phyloP scores from a whole-genome alignment of 2,329 filamentous ascomycete genomes.

The Ophiostoma ulmi region DNA sequence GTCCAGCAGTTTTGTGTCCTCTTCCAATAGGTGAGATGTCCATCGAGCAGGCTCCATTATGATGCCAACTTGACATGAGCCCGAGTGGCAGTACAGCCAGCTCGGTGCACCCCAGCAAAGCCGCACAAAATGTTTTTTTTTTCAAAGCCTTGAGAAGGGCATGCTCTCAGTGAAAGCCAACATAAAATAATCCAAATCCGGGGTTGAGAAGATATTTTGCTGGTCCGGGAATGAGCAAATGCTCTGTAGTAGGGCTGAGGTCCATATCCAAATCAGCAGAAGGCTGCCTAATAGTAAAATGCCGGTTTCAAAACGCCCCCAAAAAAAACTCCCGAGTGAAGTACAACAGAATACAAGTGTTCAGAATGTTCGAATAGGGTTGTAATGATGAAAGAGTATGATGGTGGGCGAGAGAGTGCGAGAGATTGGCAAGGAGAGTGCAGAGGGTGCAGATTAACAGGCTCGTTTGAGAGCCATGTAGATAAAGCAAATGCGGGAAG shows the following conservation, averaged over 20 bases:
- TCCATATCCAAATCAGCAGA: slow-evolving; percentile 15
- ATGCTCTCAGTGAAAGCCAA: not conserved
- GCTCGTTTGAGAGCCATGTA: not conserved
- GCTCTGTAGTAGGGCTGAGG: not conserved
- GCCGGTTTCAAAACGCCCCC: slow-evolving; percentile 10
- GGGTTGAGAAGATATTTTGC: not conserved
- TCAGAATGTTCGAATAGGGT: not conserved
- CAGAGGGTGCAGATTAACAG: not conserved
- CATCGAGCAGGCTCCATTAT: not conserved
- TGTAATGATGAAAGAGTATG: not conserved
- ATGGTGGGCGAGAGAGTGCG: not conserved
- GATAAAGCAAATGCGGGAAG: not conserved
- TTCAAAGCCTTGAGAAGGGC: not conserved
- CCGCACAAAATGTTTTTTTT: not conserved
- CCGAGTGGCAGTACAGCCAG: not conserved
- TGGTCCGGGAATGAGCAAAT: slow-evolving; percentile 1
- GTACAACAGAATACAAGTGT: slow-evolving; percentile 6
- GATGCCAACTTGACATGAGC: slow-evolving; percentile 16
- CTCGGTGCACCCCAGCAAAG: not conserved
- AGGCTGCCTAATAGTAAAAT: not conserved
- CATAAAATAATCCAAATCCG: not conserved
- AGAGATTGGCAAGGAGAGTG: not conserved
- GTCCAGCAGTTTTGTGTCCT: not conserved
- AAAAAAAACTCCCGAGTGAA: not conserved
- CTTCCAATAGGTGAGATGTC: not conserved